Percentiles rank a stretch among this genome's conserved stretches.
These are phyloP conservation scores for Stevia rebaudiana DNA, from an alignment of 140 eudicot species.

Conservation along the genomic window DNA sequence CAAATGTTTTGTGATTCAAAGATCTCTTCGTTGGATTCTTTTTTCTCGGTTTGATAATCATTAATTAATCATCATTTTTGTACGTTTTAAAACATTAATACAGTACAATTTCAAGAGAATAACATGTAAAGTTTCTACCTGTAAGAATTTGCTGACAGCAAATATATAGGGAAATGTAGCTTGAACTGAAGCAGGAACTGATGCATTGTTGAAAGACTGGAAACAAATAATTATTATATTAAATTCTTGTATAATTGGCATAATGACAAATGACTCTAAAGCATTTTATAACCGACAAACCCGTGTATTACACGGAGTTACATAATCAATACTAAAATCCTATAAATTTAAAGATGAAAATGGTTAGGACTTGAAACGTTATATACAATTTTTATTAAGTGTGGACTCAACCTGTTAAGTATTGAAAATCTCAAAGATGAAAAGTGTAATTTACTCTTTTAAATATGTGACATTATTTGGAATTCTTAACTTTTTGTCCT, in stretches of 20 bases:
- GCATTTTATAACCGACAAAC: neutral
- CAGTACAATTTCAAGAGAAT: neutral
- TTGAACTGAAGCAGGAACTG: slow-evolving; percentile 83
- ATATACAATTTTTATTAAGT: too few species aligned
- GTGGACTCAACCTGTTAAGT: too few species aligned
- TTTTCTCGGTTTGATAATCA: neutral
- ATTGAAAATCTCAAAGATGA: too few species aligned
- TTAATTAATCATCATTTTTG: neutral
- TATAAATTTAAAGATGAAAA: too few species aligned
- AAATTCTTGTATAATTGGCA: neutral
- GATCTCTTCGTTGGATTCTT: neutral
- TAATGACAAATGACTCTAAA: neutral
- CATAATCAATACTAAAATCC: too few species aligned
- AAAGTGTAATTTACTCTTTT: too few species aligned
- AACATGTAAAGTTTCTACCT: slow-evolving; percentile 31
- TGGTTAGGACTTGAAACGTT: too few species aligned
- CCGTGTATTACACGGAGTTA: too few species aligned
- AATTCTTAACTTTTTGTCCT: too few species aligned
- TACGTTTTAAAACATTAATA: neutral
- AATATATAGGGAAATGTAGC: slow-evolving; percentile 79
- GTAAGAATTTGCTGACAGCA: slow-evolving; percentile 91
- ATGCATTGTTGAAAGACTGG: slow-evolving; percentile 72
- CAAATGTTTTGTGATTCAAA: neutral
- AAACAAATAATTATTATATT: neutral
- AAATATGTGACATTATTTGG: too few species aligned